Evolutionary conservation across 345 rosid genomes (phyloP), one percentile per base, ranked within the genome.

Genomic region (Cardamine resedifolia): DNA sequence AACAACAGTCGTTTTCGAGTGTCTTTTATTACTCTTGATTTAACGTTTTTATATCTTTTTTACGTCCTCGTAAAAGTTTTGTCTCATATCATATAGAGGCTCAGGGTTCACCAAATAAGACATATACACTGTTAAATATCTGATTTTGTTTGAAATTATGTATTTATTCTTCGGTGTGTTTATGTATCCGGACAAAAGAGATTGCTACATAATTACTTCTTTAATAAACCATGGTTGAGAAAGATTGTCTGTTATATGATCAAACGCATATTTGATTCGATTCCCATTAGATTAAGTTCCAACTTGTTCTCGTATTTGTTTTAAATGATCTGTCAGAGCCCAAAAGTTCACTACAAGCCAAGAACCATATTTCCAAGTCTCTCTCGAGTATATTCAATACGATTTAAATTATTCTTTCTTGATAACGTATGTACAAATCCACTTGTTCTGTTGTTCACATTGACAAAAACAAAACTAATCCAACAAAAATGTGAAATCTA

Each of bases 321-420:
- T 56, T 31, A 4, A 23, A 64, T 63, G 64, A 56, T 14, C 39
- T 55, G 21, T 12, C 64, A 53, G 19, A 51, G 12, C 6, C 58
- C 14, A 44, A 55, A 57, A 34, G 23, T 57, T 47, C 59, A 48
- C 49, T 27, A 49, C 44, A 36, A 57, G 14, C 60, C 56, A 65
- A 65, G 19, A 48, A 58, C 66, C 66, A 36, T 57, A 57, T 55
- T 31, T 34, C 38, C 72, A 65, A 57, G 66, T 58, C 60, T 39
- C 66, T 57, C 66, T 47, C 66, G 14, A 36, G 45, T 21, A 57
- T 65, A 26, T 24, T 56, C 44, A 65, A 73, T 14, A 45, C 44
- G 51, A 48, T 9, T 21, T 50, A n/a, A 38, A 20, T 7, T 26
- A 8, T 59, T 49, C 7, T 27, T 21, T 58, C 20, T 27, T 49